A percentile compares a stretch with the other conserved stretches of the same genome.
These are phyloP conservation scores for Hygrophorus russula DNA, from an alignment of 768 basidiomycete species.

Conservation along the genomic window DNA sequence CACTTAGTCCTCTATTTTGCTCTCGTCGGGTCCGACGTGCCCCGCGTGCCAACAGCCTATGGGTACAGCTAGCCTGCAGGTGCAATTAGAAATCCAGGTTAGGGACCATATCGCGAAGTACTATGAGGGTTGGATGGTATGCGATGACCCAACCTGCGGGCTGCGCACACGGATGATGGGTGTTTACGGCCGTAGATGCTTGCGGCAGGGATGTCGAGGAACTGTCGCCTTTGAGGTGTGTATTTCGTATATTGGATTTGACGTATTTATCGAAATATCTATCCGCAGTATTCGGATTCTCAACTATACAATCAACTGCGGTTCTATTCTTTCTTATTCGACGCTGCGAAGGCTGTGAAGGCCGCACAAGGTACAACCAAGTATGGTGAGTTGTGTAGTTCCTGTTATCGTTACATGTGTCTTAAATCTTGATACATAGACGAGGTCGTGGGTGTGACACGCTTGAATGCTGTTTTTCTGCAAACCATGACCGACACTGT, in stretches of 20 bases:
- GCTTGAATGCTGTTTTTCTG: constrained; percentile 41
- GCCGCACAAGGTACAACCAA: constrained; percentile 35
- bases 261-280: constrained; percentile 1
- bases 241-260: constrained; percentile 1
- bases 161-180: constrained; percentile 88
- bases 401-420: not conserved
- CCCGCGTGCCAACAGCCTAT: constrained; percentile 49
- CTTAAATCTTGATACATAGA: constrained; percentile 27
- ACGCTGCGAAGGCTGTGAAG: constrained; percentile 50
- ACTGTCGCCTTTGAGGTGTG: constrained; percentile 66
- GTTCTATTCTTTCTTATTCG: constrained; percentile 73
- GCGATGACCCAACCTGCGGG: constrained; percentile 78
- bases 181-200: constrained; percentile 79
- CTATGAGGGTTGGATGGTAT: constrained; percentile 84
- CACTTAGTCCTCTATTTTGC: constrained; percentile 57
- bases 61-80: constrained; percentile 50
- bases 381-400: constrained; percentile 21
- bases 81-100: constrained; percentile 84
- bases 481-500: constrained; percentile 43
- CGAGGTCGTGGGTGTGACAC: constrained; percentile 37
- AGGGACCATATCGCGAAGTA: constrained; percentile 66
- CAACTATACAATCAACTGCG: constrained; percentile 85
- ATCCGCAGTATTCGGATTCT: constrained; percentile 67
- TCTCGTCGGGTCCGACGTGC: constrained; percentile 57
- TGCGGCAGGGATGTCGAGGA: constrained; percentile 59